phyloP scores from a whole-genome alignment of 345 rosid species.

The Moringa oleifera region DNA sequence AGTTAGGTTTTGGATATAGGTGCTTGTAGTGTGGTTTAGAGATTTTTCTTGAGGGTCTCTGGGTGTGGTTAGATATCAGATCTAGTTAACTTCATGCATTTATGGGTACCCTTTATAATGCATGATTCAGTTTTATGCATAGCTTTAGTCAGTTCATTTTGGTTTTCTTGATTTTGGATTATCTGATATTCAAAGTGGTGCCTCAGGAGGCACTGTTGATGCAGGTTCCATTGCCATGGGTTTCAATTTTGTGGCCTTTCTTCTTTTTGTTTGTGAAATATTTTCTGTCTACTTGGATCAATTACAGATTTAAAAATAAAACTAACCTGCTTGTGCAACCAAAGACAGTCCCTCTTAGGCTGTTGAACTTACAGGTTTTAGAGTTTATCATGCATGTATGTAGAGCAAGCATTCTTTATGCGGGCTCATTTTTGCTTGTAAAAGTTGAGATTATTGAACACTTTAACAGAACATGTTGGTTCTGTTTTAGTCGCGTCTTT shows the following conservation, averaged over 20 bases:
- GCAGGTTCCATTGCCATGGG: background rate
- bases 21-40: background rate
- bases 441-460: no score
- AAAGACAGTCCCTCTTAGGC: background rate
- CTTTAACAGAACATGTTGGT: no score
- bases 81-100: background rate
- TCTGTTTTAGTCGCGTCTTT: no score
- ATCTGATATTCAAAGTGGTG: background rate
- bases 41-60: background rate
- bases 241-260: background rate
- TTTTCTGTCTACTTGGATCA: no score
- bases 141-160: background rate
- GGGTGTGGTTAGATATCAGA: slow-evolving; percentile 6
- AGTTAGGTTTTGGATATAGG: background rate
- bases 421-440: no score
- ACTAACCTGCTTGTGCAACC: background rate
- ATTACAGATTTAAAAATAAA: background rate
- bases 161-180: background rate
- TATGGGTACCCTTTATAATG: background rate
- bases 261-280: background rate
- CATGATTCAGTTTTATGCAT: slow-evolving; percentile 1
- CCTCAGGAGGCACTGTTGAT: background rate
- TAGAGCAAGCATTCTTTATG: no score
- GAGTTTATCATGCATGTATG: background rate
- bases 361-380: background rate